Percentiles rank a stretch among this genome's conserved stretches.
Conservation (phyloP, 208 protist species). For the Leishmania lainsoni region DNA sequence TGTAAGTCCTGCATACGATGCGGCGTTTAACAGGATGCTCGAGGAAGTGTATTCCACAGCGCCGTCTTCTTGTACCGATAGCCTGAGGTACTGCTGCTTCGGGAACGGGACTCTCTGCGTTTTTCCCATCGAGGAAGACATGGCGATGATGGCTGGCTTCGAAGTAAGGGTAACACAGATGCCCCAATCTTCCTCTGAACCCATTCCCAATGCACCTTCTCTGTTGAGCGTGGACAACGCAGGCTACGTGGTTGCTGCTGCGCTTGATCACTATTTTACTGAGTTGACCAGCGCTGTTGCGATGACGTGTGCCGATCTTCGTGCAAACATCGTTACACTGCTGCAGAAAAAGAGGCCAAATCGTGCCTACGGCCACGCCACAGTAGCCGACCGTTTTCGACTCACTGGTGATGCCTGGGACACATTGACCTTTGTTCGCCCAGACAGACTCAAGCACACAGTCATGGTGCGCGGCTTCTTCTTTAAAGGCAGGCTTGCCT, state of each 20-base stretch:
- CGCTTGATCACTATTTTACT: not conserved
- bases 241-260: not conserved
- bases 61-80: not conserved
- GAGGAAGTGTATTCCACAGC: not conserved
- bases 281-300: not conserved
- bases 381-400: conserved; percentile 1
- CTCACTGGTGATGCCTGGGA: conserved; percentile 21
- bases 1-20: not conserved
- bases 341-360: not conserved
- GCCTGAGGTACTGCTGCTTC: conserved; percentile 13
- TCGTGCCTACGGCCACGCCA: not conserved
- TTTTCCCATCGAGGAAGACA: not conserved
- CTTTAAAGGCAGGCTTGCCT: conserved; percentile 15
- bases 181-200: not conserved
- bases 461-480: conserved; percentile 27
- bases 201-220: not conserved
- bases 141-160: not conserved
- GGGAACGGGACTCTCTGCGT: conserved; percentile 19
- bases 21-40: not conserved
- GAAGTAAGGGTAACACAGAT: not conserved
- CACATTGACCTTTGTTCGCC: conserved; percentile 16
- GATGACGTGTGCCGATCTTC: conserved; percentile 2
- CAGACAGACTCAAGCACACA: conserved; percentile 7
- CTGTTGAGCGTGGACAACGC: not conserved
- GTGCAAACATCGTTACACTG: not conserved